Conservation (phyloP, 768 basidiomycete species). For the Pisolithus tinctorius region DNA sequence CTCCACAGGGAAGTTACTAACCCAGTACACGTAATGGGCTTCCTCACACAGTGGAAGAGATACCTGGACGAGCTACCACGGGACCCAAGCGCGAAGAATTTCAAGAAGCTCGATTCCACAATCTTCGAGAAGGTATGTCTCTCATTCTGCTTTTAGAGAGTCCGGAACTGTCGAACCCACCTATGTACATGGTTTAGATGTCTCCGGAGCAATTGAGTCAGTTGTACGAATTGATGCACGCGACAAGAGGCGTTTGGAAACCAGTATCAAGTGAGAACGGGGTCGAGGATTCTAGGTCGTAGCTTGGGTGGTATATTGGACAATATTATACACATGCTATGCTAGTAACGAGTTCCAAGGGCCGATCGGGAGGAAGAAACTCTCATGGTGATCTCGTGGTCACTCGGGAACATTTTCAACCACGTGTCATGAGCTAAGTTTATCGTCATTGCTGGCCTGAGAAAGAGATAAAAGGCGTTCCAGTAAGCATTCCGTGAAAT, state of each 20-base stretch:
- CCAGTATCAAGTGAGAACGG: slow-evolving; percentile 23
- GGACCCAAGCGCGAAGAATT: slow-evolving; percentile 34
- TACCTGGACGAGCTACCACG: slow-evolving; percentile 73
- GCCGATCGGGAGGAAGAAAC: not conserved
- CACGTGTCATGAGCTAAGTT: not conserved
- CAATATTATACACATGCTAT: not conserved
- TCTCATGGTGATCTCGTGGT: not conserved
- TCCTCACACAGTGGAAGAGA: slow-evolving; percentile 91
- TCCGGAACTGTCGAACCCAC: not conserved
- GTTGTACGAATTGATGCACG: slow-evolving; percentile 91
- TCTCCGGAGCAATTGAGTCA: slow-evolving; percentile 89
- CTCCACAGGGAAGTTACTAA: slow-evolving; percentile 75
- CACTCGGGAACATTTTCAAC: not conserved
- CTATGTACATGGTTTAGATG: slow-evolving; percentile 45
- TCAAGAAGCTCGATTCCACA: slow-evolving; percentile 64
- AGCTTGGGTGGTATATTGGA: not conserved
- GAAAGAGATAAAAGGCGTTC: not conserved
- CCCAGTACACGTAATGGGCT: slow-evolving; percentile 88
- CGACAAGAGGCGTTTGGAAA: slow-evolving; percentile 84
- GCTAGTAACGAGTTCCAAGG: not conserved
- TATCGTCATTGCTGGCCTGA: not conserved
- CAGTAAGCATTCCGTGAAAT: not conserved
- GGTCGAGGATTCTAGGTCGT: not conserved
- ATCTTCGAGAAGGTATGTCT: slow-evolving; percentile 65
- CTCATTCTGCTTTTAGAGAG: not conserved